These are phyloP conservation scores for Pseudoneurospora amorphoporcata DNA, from an alignment of 495 filamentous ascomycete genomes.

Conservation along the genomic window DNA sequence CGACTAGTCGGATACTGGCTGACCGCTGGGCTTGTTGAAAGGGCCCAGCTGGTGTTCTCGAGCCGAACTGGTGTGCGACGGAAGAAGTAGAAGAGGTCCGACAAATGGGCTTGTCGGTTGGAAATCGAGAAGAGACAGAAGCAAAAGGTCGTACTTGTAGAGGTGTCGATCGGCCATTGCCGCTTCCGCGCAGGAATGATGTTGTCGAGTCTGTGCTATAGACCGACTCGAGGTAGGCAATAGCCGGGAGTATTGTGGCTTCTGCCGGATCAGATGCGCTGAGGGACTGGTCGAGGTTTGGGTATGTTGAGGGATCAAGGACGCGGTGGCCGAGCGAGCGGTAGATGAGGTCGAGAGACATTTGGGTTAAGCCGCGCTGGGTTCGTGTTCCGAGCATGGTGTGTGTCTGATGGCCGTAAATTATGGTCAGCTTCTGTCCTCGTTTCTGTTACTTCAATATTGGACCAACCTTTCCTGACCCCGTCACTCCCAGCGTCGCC, in stretches of 20 bases:
- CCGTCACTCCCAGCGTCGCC: slow-evolving; percentile 89
- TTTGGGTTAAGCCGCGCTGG: slow-evolving; percentile 82
- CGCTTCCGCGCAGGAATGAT: slow-evolving; percentile 31
- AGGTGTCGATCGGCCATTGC: not conserved
- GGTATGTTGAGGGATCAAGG: slow-evolving; percentile 49
- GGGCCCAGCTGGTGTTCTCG: not conserved
- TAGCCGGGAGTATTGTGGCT: slow-evolving; percentile 66
- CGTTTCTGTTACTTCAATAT: not conserved
- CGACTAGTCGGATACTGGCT: not conserved
- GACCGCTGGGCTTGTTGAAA: not conserved
- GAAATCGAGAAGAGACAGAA: slow-evolving; percentile 8
- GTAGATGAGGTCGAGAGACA: slow-evolving; percentile 84
- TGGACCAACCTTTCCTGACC: slow-evolving; percentile 76
- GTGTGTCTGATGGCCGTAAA: slow-evolving; percentile 55
- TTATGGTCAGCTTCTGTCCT: slow-evolving; percentile 12
- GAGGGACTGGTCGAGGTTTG: slow-evolving; percentile 58
- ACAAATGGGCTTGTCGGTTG: slow-evolving; percentile 7
- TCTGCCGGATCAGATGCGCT: slow-evolving; percentile 72
- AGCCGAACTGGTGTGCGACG: not conserved
- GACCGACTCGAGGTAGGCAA: slow-evolving; percentile 68
- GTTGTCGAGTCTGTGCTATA: slow-evolving; percentile 51
- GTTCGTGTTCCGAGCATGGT: slow-evolving; percentile 87
- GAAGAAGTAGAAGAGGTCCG: slow-evolving; percentile 2
- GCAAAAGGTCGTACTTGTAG: slow-evolving; percentile 41
- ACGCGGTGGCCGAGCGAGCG: slow-evolving; percentile 59